Base-by-base conservation (phyloP, 257 asterid species). In the Rehmannia glutinosa region DNA sequence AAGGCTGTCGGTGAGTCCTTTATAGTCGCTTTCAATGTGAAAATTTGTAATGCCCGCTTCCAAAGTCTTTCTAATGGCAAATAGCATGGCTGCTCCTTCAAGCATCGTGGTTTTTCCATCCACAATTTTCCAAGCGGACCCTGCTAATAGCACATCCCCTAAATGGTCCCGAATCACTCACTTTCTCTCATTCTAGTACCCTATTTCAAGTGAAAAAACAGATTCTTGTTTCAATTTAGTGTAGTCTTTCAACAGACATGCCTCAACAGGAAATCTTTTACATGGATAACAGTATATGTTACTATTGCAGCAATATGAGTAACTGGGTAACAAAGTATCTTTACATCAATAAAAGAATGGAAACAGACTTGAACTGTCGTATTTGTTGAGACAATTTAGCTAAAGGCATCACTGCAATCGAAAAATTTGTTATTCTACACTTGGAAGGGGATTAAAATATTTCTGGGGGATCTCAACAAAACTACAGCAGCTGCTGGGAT, bases 401-500 rank as follows among this genome's bases (percentile, higher is more conserved):
- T 33, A 36, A 53, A 39, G 46, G 4, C 49, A 24, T 36, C 54
- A 7, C 39, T 1, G 20, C 16, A 10, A 15, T 47, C 0, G 24
- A 19, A 21, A 42, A 35, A 21, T 17, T 20, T 50, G 11, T 51
- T 61, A 32, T 53, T 56, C 64, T 56, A 55, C 46, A 53, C 58
- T 38, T 24, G 30, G 68, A 46, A 54, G 36, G 25, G 64, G 17
- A 46, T 30, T 61, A 33, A 63, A 46, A 42, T 51, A 64, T 47
- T 64, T 45, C 43, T 32, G 38, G 43, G 58, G 32, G n/a, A n/a
- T n/a, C n/a, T n/a, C n/a, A n/a, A n/a, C n/a, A 19, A 42, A 63
- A 46, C 66, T 79, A 87, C 6, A 87, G 87, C 46, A 92, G 97
- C 86, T 86, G 96, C 81, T 93, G 92, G 39, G 96, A 88, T 75